phyloP scores from a whole-genome alignment of 768 basidiomycete genomes.

The Xanthoconium stramineum region DNA sequence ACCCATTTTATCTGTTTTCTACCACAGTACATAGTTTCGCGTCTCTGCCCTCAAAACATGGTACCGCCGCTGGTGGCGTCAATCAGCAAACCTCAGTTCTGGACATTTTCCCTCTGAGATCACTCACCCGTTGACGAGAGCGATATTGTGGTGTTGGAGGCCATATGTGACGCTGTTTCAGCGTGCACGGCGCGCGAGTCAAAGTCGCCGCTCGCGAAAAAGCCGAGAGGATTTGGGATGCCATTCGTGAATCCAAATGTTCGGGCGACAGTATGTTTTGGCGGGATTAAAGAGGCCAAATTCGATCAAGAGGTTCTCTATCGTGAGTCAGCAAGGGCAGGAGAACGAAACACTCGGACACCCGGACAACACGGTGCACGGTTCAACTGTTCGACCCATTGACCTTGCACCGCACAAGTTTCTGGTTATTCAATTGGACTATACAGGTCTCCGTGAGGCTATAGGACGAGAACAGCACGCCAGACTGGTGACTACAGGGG shows the following conservation, averaged over 20 bases:
- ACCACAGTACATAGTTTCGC: not conserved
- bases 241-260: too few species aligned
- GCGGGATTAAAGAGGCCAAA: constrained; percentile 82
- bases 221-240: too few species aligned
- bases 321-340: not conserved
- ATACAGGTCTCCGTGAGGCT: constrained; percentile 91
- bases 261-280: constrained; percentile 14
- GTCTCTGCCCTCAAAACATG: not conserved
- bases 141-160: constrained; percentile 54
- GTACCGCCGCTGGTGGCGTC: constrained; percentile 65
- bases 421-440: constrained; percentile 81
- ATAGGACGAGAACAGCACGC: constrained; percentile 95
- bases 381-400: constrained; percentile 90
- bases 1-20: too few species aligned
- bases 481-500: constrained; percentile 43
- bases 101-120: too few species aligned
- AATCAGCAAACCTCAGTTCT: constrained; percentile 68
- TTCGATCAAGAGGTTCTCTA: constrained; percentile 87
- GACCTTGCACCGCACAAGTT: constrained; percentile 75
- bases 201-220: constrained; percentile 80
- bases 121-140: constrained; percentile 44
- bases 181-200: not conserved
- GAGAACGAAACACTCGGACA: not conserved
- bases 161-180: constrained; percentile 78
- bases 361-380: constrained; percentile 35